phyloP scores from a whole-genome alignment of 768 basidiomycete species.

The Boletus edulis region DNA sequence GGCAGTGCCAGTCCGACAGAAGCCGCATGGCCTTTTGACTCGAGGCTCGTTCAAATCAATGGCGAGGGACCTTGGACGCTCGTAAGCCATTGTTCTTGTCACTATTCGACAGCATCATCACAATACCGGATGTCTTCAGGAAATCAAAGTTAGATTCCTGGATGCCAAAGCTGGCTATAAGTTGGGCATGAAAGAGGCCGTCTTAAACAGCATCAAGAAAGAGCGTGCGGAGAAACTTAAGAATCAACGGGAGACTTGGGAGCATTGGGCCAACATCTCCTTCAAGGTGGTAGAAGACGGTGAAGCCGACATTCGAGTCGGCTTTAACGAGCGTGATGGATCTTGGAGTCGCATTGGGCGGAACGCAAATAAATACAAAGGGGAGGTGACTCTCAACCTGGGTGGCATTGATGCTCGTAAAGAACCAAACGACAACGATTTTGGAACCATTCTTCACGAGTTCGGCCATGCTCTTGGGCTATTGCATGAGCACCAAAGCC shows the following conservation, averaged over 20 bases:
- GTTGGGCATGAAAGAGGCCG: neutral
- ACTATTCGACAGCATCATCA: too few relatives aligned
- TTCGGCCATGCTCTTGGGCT: neutral
- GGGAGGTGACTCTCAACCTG: neutral
- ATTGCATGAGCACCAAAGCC: neutral
- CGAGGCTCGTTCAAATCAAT: too few relatives aligned
- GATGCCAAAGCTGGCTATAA: neutral
- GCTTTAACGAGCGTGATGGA: neutral
- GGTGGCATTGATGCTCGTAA: neutral
- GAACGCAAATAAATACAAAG: neutral
- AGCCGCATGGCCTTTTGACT: too few relatives aligned
- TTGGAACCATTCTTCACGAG: neutral
- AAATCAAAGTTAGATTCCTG: neutral
- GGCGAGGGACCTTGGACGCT: too few relatives aligned
- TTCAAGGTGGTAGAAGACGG: neutral
- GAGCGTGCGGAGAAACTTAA: neutral
- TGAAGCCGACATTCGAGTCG: neutral
- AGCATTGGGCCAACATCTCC: neutral
- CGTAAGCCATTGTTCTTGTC: too few relatives aligned
- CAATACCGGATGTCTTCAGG: neutral
- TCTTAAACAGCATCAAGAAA: neutral
- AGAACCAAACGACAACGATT: neutral
- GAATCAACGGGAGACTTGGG: neutral
- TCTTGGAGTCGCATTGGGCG: neutral
- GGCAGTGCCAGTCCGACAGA: too few relatives aligned